A percentile compares a stretch with the other conserved stretches of the same genome.
Conservation (phyloP, 805 yeast genomes). For the Naumovozyma castellii region DNA sequence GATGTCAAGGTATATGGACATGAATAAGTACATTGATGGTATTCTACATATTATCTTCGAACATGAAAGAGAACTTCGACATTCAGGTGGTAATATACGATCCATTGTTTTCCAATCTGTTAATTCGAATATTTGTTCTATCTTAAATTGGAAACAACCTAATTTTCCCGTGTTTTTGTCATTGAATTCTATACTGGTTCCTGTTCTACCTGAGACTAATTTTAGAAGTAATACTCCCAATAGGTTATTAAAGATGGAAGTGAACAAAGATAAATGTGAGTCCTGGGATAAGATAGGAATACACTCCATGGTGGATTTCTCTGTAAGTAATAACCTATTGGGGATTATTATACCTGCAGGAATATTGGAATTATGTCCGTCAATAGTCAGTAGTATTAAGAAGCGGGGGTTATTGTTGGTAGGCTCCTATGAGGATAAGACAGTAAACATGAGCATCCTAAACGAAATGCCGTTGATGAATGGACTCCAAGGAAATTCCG, state of each 20-base stretch:
- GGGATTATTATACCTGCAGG: conserved; percentile 75
- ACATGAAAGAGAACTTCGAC: conserved; percentile 49
- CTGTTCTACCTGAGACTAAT: conserved; percentile 4
- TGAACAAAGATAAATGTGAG: conserved; percentile 4
- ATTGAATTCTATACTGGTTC: conserved; percentile 51
- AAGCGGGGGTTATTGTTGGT: conserved; percentile 76
- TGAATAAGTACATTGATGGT: conserved; percentile 69
- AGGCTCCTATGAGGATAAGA: conserved; percentile 36
- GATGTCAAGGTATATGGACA: conserved; percentile 36
- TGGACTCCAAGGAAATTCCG: background rate
- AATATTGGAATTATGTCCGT: conserved; percentile 63
- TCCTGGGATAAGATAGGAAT: conserved; percentile 45
- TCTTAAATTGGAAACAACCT: conserved; percentile 96
- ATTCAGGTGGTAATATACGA: conserved; percentile 35
- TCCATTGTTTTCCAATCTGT: conserved; percentile 78
- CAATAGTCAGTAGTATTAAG: conserved; percentile 62
- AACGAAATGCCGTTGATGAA: background rate
- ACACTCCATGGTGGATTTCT: conserved; percentile 74
- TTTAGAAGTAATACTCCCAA: conserved; percentile 27
- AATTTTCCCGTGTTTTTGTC: conserved; percentile 89
- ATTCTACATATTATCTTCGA: conserved; percentile 64
- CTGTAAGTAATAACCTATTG: conserved; percentile 70
- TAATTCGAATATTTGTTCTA: conserved; percentile 84
- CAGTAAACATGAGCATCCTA: background rate
- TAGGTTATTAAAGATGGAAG: conserved; percentile 18